These are phyloP conservation scores for Oidiodendron maius DNA, from an alignment of 495 filamentous ascomycete genomes.

Conservation along the genomic window DNA sequence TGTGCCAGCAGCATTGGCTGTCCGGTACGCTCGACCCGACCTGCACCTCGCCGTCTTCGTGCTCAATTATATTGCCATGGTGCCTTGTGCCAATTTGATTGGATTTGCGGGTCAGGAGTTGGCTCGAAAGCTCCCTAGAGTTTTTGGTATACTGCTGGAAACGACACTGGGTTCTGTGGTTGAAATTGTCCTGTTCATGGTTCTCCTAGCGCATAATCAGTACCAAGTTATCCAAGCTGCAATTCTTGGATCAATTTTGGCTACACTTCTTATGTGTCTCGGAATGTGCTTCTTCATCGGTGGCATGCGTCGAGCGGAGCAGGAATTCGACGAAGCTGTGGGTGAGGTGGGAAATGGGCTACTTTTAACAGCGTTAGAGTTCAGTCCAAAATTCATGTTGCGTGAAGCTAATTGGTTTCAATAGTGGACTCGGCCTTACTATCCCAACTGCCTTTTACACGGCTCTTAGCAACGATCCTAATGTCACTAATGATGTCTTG, in stretches of 20 bases:
- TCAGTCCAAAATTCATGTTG: no score
- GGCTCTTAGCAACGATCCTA: constrained; percentile 42
- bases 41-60: constrained; percentile 60
- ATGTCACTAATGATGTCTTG: constrained; percentile 30
- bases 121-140: constrained; percentile 71
- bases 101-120: constrained; percentile 82
- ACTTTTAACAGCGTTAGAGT: constrained; percentile 63
- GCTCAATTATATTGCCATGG: constrained; percentile 75
- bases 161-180: constrained; percentile 72
- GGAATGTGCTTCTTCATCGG: constrained; percentile 75
- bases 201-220: constrained; percentile 42
- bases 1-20: constrained; percentile 59
- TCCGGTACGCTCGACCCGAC: constrained; percentile 58
- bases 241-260: constrained; percentile 74
- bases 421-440: constrained; percentile 66
- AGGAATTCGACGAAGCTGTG: constrained; percentile 67
- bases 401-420: no score
- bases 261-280: constrained; percentile 70
- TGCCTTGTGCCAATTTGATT: constrained; percentile 81
- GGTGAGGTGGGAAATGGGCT: constrained; percentile 78
- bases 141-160: constrained; percentile 71
- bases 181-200: constrained; percentile 79
- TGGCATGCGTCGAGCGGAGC: constrained; percentile 58
- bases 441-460: constrained; percentile 75
- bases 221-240: constrained; percentile 71